phyloP scores from a whole-genome alignment of 352 stramenopile species.

The Phytophthora vignae region DNA sequence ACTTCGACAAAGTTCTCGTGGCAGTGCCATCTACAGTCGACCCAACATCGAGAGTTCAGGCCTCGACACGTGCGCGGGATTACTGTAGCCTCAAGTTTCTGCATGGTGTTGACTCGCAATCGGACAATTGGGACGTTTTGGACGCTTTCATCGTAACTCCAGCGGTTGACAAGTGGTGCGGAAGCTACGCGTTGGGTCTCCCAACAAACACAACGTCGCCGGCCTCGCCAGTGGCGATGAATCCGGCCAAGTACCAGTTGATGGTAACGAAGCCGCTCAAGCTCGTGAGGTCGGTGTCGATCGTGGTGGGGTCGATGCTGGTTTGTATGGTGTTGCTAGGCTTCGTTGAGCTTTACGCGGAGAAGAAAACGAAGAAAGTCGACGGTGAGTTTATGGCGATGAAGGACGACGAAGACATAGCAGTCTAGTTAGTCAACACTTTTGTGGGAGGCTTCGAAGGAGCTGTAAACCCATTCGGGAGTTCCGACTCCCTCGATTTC shows the following conservation, averaged over 20 bases:
- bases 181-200: not conserved
- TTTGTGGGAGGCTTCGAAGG: no score
- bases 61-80: not conserved
- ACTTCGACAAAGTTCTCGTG: not conserved
- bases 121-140: not conserved
- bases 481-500: no score
- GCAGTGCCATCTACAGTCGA: not conserved
- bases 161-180: constrained; percentile 28
- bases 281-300: constrained; percentile 13
- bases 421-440: no score
- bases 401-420: not conserved
- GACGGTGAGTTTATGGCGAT: no score
- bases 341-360: not conserved
- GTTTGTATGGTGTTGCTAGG: not conserved
- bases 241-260: constrained; percentile 16
- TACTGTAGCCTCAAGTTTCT: not conserved
- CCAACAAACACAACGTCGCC: constrained; percentile 3
- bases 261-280: constrained; percentile 20
- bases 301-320: not conserved
- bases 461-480: no score
- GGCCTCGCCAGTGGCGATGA: constrained; percentile 14
- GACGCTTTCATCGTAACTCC: constrained; percentile 9
- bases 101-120: no score
- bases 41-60: not conserved
- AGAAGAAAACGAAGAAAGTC: not conserved